Evolutionary conservation across 1,284 basidiomycete genomes (phyloP), one percentile per base, ranked within the genome.

Genomic region (Trichosporon sp.): DNA sequence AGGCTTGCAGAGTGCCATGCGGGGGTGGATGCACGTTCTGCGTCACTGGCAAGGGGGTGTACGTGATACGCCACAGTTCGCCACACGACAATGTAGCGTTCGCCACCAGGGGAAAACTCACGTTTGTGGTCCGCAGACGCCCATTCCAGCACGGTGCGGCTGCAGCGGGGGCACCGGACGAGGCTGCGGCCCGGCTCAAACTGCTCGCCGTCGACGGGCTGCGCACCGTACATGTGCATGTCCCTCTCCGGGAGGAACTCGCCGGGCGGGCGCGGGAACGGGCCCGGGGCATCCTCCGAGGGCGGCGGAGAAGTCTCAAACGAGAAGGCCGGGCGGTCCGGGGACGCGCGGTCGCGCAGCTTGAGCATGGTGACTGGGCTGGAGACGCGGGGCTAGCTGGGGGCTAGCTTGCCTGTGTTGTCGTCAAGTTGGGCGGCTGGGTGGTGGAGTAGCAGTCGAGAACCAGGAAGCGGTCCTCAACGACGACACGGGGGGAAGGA

Each of bases 181-280:
- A 94, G 81, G 25, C 90, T 91, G 60, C 91, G 87, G 66, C 82
- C 91, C 85, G 25, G 86, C 85, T 82, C 80, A 51, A 34, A 15
- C 66, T 68, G 15, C 42, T 75, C 85, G 64, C 72, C 44, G 47
- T 75, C 86, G 64, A 93, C 85, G 15, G 92, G 92, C 69, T 89
- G 86, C 3, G 89, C 86, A 38, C 92, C 92, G 81, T 91, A 95
- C 70, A 91, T 86, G 85, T 90, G 91, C 92, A 94, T 94, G 78
- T 93, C 91, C 71, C 87, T 87, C 8, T 91, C 91, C 31, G 90
- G 88, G 15, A 94, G 88, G 88, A 91, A 92, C 84, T 89, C 86
- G 25, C 91, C 91, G 0, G 92, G 92, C 0, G 92, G 91, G 25
- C 75, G 72, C 13, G 79, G 76, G 29, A 66, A 68, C 47, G 68